Conservation (phyloP, 805 yeast species). For the Kodamaea leandrae region DNA sequence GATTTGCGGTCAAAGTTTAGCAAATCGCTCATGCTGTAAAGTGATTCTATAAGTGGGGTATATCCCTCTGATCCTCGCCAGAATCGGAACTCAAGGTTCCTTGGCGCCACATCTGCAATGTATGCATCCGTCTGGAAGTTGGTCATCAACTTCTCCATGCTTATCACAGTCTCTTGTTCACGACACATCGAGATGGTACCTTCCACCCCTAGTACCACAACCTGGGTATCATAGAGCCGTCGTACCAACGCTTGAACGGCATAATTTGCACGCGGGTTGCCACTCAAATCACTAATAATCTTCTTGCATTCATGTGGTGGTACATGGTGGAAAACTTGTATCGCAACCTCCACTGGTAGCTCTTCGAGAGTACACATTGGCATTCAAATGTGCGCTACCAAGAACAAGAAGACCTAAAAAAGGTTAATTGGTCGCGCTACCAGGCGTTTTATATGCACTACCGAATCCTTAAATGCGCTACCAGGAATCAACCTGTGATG, state of each 20-base stretch:
- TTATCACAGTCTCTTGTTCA: background rate
- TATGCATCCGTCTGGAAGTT: background rate
- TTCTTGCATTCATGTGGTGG: constrained; percentile 13
- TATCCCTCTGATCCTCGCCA: constrained; percentile 7
- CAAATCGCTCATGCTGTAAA: constrained; percentile 3
- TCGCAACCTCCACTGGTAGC: constrained; percentile 21
- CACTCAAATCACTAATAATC: constrained; percentile 3
- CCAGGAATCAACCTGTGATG: too few species aligned
- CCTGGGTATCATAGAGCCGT: constrained; percentile 6
- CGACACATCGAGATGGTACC: background rate
- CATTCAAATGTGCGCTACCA: background rate
- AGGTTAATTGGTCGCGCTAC: too few species aligned
- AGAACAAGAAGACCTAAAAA: too few species aligned
- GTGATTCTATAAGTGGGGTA: constrained; percentile 6
- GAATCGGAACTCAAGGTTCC: constrained; percentile 1
- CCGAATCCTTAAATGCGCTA: background rate
- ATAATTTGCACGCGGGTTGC: background rate
- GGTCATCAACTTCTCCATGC: background rate
- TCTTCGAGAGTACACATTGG: background rate
- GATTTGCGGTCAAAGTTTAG: background rate
- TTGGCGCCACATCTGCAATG: constrained; percentile 1
- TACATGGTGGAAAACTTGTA: constrained; percentile 13
- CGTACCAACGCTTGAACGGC: background rate
- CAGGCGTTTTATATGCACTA: background rate
- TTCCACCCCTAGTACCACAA: constrained; percentile 2